These are phyloP conservation scores for Magnaporthiopsis poae DNA, from an alignment of 2,329 filamentous ascomycete genomes.

Conservation along the genomic window DNA sequence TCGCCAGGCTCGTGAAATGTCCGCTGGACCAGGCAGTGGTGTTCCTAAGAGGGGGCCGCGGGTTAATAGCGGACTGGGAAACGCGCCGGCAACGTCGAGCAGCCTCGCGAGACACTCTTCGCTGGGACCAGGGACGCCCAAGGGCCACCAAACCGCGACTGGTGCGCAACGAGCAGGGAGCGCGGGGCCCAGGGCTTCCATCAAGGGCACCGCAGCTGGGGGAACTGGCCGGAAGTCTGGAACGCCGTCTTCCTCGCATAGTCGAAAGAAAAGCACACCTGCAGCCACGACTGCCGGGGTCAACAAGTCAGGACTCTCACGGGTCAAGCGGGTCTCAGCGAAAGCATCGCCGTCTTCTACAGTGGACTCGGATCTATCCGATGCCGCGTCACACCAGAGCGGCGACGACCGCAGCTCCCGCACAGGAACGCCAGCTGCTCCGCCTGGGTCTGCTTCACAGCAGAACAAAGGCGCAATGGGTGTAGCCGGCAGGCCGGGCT, in stretches of 20 bases:
- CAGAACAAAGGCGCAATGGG: conserved; percentile 5
- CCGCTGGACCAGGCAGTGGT: conserved; percentile 42
- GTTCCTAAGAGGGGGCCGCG: conserved; percentile 44
- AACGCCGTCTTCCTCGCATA: conserved; percentile 30
- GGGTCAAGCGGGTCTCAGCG: conserved; percentile 46
- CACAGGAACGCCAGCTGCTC: conserved; percentile 25
- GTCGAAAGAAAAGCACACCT: conserved; percentile 38
- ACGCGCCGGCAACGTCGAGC: conserved; percentile 42
- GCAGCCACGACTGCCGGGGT: conserved; percentile 17
- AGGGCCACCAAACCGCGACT: conserved; percentile 26
- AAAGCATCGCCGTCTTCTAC: conserved; percentile 55
- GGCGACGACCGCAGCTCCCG: conserved; percentile 40
- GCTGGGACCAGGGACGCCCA: conserved; percentile 53
- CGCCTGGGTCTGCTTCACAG: not conserved
- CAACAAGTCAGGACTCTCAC: conserved; percentile 52
- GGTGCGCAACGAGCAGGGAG: conserved; percentile 39
- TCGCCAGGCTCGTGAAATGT: conserved; percentile 46
- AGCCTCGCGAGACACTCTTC: conserved; percentile 53
- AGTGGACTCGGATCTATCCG: conserved; percentile 55
- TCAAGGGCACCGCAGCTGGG: conserved; percentile 31
- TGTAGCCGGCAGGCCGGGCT: not conserved
- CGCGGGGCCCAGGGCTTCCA: conserved; percentile 45
- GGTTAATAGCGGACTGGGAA: conserved; percentile 36
- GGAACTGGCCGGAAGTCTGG: conserved; percentile 34
- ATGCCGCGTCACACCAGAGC: conserved; percentile 46